phyloP scores from a whole-genome alignment of 768 basidiomycete species.

The Psilocybe sp. region DNA sequence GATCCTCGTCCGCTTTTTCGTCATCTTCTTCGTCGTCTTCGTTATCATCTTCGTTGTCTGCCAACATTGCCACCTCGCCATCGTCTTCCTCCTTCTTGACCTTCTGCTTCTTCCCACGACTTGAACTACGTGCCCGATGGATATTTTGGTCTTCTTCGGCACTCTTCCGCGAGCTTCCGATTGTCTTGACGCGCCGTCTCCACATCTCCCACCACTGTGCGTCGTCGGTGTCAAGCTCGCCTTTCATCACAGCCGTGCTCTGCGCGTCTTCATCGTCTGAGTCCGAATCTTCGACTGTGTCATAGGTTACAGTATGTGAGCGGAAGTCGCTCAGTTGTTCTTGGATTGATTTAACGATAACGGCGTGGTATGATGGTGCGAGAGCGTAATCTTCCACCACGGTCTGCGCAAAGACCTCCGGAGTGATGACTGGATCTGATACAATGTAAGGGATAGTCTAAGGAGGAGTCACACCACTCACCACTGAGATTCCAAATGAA shows the following conservation, averaged over 20 bases:
- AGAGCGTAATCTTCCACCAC: constrained; percentile 90
- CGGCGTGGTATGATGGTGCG: constrained; percentile 54
- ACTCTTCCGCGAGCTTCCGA: constrained; percentile 23
- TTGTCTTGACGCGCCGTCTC: constrained; percentile 50
- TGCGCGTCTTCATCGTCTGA: constrained; percentile 18
- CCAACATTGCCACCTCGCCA: constrained; percentile 24
- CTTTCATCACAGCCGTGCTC: constrained; percentile 18
- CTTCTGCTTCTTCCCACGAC: constrained; percentile 12
- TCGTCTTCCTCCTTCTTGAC: constrained; percentile 17
- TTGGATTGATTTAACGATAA: constrained; percentile 81
- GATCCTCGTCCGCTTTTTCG: constrained; percentile 31
- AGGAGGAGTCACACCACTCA: constrained; percentile 35
- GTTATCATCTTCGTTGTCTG: constrained; percentile 20
- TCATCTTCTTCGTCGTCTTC: constrained; percentile 20
- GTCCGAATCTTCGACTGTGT: constrained; percentile 36
- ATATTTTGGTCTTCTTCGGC: constrained; percentile 26
- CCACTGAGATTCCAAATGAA: constrained; percentile 97
- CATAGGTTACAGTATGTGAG: constrained; percentile 55
- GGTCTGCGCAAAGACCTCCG: constrained; percentile 86
- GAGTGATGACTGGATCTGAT: constrained; percentile 84
- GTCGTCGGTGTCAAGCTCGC: constrained; percentile 47
- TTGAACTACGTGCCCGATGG: constrained; percentile 1
- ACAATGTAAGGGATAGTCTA: neutral
- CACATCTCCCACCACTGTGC: constrained; percentile 70
- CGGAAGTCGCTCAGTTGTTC: constrained; percentile 85